Percentiles rank a stretch among this genome's conserved stretches.
These are phyloP conservation scores for Lentinula sp. DNA, from an alignment of 768 basidiomycete species.

Conservation along the genomic window DNA sequence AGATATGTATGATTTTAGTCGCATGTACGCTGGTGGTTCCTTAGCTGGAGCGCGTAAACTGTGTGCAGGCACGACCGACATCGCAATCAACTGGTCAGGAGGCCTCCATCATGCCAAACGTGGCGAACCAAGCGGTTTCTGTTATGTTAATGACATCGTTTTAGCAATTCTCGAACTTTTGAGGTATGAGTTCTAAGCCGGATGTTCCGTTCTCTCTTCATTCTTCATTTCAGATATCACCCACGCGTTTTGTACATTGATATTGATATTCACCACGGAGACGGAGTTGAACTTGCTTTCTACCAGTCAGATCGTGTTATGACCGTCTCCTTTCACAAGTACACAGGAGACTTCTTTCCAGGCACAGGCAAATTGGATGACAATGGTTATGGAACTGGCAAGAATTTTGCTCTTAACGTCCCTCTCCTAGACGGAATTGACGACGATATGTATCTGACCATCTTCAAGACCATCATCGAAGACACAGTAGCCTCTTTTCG, in stretches of 20 bases:
- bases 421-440: constrained; percentile 95
- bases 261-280: constrained; percentile 98
- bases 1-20: constrained; percentile 92
- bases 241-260: constrained; percentile 96
- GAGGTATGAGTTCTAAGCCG: constrained; percentile 37
- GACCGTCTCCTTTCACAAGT: constrained; percentile 99
- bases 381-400: constrained; percentile 80
- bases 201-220: background rate
- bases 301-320: constrained; percentile 98
- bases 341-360: constrained; percentile 97
- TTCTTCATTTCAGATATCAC: constrained; percentile 54
- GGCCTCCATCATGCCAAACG: constrained; percentile 98
- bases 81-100: constrained; percentile 98
- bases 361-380: constrained; percentile 96
- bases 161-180: constrained; percentile 90
- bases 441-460: constrained; percentile 92
- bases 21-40: constrained; percentile 90
- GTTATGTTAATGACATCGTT: constrained; percentile 97
- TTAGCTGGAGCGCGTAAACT: constrained; percentile 89
- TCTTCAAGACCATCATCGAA: constrained; percentile 95
- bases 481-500: constrained; percentile 87
- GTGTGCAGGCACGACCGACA: constrained; percentile 81
- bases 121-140: constrained; percentile 96
- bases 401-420: constrained; percentile 93
- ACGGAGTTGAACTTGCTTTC: constrained; percentile 97